Conservation (phyloP, 306 rosid genomes). For the Ceratonia siliqua region DNA sequence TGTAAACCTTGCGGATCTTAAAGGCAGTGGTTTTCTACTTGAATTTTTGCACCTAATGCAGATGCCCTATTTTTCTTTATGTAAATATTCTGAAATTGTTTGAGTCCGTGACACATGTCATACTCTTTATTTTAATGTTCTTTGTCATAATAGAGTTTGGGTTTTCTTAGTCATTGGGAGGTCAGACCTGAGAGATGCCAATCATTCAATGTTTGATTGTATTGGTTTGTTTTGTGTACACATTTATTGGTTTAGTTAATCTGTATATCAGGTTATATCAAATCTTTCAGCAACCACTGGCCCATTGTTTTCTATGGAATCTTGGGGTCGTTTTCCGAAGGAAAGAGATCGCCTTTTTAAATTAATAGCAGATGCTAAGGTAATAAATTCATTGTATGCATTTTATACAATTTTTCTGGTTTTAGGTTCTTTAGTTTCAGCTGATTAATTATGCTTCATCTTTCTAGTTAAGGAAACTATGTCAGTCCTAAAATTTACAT, state of each 20-base stretch:
- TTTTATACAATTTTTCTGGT: not conserved
- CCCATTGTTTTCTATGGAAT: slow-evolving; percentile 65
- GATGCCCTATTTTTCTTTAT: not conserved
- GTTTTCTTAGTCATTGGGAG: not conserved
- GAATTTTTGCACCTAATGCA: not conserved
- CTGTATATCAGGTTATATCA: slow-evolving; percentile 69
- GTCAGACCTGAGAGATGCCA: not conserved
- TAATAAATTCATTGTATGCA: slow-evolving; percentile 29
- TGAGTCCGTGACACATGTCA: not conserved
- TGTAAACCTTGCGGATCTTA: slow-evolving; percentile 15
- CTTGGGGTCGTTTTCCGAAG: slow-evolving; percentile 85
- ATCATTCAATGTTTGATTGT: slow-evolving; percentile 5
- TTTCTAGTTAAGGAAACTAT: slow-evolving; percentile 9
- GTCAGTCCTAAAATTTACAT: not conserved
- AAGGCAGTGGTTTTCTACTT: slow-evolving; percentile 9
- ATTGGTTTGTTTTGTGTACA: not conserved
- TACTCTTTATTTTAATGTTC: slow-evolving; percentile 9
- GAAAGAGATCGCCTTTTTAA: slow-evolving; percentile 77
- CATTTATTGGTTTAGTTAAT: slow-evolving; percentile 11
- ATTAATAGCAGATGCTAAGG: slow-evolving; percentile 72
- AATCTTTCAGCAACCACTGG: slow-evolving; percentile 70
- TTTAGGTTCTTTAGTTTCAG: not conserved
- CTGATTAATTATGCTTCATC: not conserved
- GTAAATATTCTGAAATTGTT: not conserved
- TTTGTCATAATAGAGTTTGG: not conserved